Conservation (phyloP, 768 basidiomycete genomes). For the Xerocomus potaroensis region DNA sequence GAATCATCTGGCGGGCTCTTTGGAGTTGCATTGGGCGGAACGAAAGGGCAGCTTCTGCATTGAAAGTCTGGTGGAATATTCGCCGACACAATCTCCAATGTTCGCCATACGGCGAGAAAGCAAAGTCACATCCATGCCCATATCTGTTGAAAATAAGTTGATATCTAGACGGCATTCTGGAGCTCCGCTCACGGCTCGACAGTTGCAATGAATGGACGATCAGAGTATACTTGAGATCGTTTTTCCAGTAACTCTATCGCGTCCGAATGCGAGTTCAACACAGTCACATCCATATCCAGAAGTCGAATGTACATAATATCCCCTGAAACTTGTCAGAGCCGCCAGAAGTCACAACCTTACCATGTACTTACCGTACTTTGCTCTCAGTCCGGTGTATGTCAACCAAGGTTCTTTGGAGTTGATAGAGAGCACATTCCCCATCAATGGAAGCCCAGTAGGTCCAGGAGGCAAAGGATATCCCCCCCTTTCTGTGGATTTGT, state of each 20-base stretch:
- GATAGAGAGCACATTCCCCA: constrained; percentile 5
- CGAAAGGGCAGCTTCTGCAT: background rate
- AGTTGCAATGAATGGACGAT: constrained; percentile 7
- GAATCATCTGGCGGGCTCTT: constrained; percentile 8
- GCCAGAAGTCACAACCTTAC: too few species aligned
- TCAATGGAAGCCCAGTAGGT: constrained; percentile 4
- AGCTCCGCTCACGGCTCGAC: constrained; percentile 5
- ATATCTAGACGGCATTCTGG: background rate
- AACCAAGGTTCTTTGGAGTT: background rate
- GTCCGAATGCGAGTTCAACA: constrained; percentile 4
- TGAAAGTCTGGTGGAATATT: constrained; percentile 18
- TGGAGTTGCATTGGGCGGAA: constrained; percentile 17
- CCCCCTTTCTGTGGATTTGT: background rate
- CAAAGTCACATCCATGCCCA: constrained; percentile 2
- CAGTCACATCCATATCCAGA: constrained; percentile 1
- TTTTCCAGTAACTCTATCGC: constrained; percentile 7
- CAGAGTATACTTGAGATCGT: constrained; percentile 13
- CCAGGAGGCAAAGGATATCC: constrained; percentile 5
- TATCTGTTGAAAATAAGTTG: background rate
- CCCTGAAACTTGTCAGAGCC: background rate
- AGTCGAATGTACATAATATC: constrained; percentile 7
- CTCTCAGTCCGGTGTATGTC: constrained; percentile 5
- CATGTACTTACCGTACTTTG: constrained; percentile 2
- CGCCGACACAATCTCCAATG: constrained; percentile 16
- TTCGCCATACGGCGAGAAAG: constrained; percentile 1